Percentiles rank a stretch among this genome's conserved stretches.
These are phyloP conservation scores for Hericium rajendrae DNA, from an alignment of 768 basidiomycete genomes.

Conservation along the genomic window DNA sequence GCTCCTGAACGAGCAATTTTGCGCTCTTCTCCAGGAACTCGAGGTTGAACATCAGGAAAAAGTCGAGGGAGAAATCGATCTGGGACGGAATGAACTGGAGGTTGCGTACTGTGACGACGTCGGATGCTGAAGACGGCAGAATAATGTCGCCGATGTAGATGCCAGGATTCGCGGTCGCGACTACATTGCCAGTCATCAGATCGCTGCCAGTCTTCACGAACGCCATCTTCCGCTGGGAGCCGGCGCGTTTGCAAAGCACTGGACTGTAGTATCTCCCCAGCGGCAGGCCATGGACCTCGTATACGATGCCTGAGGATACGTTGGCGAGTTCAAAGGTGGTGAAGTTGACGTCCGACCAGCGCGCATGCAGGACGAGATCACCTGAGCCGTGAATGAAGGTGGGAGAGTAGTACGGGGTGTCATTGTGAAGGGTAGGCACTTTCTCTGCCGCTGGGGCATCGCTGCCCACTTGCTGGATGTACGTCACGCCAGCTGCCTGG, in stretches of 20 bases:
- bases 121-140: neutral
- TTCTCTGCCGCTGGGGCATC: neutral
- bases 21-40: neutral
- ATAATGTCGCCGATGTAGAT: neutral
- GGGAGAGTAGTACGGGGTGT: neutral
- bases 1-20: neutral
- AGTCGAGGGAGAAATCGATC: neutral
- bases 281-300: neutral
- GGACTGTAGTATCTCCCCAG: neutral
- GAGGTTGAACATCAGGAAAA: neutral
- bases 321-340: neutral
- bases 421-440: neutral
- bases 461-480: neutral
- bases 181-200: neutral
- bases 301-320: neutral
- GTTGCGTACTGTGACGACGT: neutral
- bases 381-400: neutral
- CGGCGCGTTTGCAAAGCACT: neutral
- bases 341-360: neutral
- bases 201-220: conserved; percentile 12
- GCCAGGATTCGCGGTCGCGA: neutral
- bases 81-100: neutral
- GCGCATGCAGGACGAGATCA: neutral
- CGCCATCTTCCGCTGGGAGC: conserved; percentile 13
- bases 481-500: neutral